Base-by-base conservation (phyloP, 768 basidiomycete species). In the Paxillus involutus region DNA sequence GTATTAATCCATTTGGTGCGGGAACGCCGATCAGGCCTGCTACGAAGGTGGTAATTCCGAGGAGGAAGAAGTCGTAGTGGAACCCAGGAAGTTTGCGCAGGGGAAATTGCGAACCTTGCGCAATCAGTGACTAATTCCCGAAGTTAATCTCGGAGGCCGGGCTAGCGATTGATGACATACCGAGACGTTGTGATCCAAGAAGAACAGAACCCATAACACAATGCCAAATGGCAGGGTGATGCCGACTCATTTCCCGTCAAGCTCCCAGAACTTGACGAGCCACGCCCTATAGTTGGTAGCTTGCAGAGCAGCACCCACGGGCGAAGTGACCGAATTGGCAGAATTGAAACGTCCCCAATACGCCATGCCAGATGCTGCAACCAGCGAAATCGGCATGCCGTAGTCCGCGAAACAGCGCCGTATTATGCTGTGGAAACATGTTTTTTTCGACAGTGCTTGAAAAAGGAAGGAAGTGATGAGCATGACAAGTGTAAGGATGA, bases 151-250 rank as follows among this genome's bases (percentile, higher is more conserved):
- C 29, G n/a, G 26, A 13, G 19, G 39, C 12, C 30, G 41, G 36
- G 2, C 9, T 5, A 33, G 44, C 11, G 32, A 30, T 51, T 10
- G 9, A 26, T n/a, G 17, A 44, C 46, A 72, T 67, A 91, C 91
- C 44, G 92, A 94, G 49, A 94, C 91, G 61, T 95, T 95, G 59
- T 94, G 91, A 59, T 98, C 94, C 60, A 97, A 97, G 76, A 94
- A 94, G 73, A 98, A 96, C 42, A 97, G 73, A 21, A 96, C 81
- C 84, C 91, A 97, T 6, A 98, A 75, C 19, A 94, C 76, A 40
- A 94, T 70, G 3, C 94, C 95, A 62, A 97, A 97, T 0, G 94
- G 94, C 41, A 94, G 75, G 0, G 94, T 91, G 29, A 92, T 85
- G 11, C 86, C 91, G 3, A 95, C 86, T 89, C 92, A 97, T 71